Base-by-base conservation (phyloP, 139 green algal genomes). In the Auxenochlorella protothecoides region DNA sequence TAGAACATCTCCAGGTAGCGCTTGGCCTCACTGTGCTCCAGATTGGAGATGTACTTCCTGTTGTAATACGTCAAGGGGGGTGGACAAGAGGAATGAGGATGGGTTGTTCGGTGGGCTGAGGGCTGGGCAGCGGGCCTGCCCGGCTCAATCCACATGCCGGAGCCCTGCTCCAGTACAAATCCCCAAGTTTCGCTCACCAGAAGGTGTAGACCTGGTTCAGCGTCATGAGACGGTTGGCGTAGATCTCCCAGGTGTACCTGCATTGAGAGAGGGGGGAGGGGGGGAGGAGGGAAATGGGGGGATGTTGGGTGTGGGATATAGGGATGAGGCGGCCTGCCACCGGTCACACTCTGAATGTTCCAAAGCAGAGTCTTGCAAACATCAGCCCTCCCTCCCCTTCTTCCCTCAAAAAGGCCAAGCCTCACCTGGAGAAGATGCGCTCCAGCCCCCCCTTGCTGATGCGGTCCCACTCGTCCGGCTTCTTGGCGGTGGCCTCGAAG, bases 1-100 rank as follows among this genome's bases (percentile, higher is more conserved):
- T 93, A 95, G 51, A 95, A 84, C 84, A 88, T 90, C 75, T 95
- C 73, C 69, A 90, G 55, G 80, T 90, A 92, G 11, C 84, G 79
- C 76, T 84, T 83, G 51, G 83, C 86, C 77, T 92, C 88, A 7
- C 70, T 60, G 5, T 84, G 69, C 62, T 92, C 89, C 70, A 95
- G 79, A 56, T 84, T 81, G 69, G 79, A 85, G 5, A 89, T 78
- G 64, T 80, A 81, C 75, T 89, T 86, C 85, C 82, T 87, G 71
- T 83, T 87, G 65, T 72, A 79, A 63, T 14, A 59, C 27, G 27
- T 44, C 27, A 44, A 44, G 27, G 27, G 27, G 27, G 27, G 27
- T 2, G 27, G 27, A 44, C 27, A 44, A 44, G 27, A 44, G 27
- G 27, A 44, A 44, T 44, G 27, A 44, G 27, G 27, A 44, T 44